Evolutionary conservation across 208 protist species (phyloP), one percentile per base, ranked within the genome.

Genomic region (Crithidia expoeki): DNA sequence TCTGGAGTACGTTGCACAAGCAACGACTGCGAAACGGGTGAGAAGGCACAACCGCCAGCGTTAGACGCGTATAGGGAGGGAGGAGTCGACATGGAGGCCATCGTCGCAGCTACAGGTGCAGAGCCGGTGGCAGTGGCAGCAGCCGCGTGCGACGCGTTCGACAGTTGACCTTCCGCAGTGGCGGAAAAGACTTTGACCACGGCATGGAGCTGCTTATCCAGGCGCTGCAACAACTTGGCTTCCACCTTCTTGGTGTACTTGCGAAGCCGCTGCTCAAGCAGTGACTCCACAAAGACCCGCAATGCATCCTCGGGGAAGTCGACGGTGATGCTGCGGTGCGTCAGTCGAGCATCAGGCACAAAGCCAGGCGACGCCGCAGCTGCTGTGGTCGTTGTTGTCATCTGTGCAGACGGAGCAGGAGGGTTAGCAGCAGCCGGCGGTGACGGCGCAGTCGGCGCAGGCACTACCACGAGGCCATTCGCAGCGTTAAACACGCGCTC

Each of bases 281-380:
- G 70, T 10, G 72, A 65, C 67, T 93, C 82, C 9, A 96, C 88
- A 78, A 90, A 94, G 11, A 60, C 65, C 9, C 86, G 80, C 51
- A 96, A 67, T 12, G 88, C 83, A 23, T 85, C 83, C 49, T 94
- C 88, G 14, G 92, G 92, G 68, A 94, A 94, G 44, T 88, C 83
- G 12, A 94, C 88, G 30, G 71, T 79, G 16, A 94, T 84, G 57
- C 83, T 83, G 57, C 86, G 90, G 49, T 81, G 80, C 16, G 80
- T 81, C 40, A 90, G 74, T 9, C 30, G 72, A 44, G 21, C 51
- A 32, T 57, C 23, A 4, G 28, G 7, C 33, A 34, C 21, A 11
- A 61, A 25, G 19, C 33, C 38, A 36, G 62, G 28, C 36, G 5
- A 12, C 36, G 36, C 36, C 9, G 58, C 10, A 30, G 32, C 1